Evolutionary conservation across 2,329 filamentous ascomycete species (phyloP), one percentile per base, ranked within the genome.

Genomic region (Hypoxylon sp.): DNA sequence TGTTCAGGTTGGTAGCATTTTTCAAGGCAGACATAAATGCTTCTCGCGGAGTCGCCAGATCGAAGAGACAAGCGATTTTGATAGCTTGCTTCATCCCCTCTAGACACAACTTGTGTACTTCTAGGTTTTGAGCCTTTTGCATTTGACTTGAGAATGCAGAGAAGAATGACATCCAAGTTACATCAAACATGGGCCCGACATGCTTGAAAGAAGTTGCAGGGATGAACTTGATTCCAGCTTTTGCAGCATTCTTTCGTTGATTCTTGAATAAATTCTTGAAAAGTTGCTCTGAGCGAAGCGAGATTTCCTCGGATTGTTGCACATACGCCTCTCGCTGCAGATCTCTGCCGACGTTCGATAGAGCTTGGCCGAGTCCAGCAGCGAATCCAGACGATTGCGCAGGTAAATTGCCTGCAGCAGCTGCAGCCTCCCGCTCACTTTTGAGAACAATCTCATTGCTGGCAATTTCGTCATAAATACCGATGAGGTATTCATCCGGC

Each of bases 111-210:
- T 91, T 93, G 79, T 98, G 94, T 14, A 96, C 93, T 72, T 98
- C 94, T 3, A 97, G 84, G 75, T 98, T 98, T 73, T 97, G 93
- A 0, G 93, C 92, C 76, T 97, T 94, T 74, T 98, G 96, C 78
- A 96, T 94, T 73, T 97, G 93, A 55, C 93, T 94, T 1, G 95
- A 98, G 25, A 99, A 86, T 0, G 94, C 94, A 4, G 95, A 98
- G 75, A 99, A 91, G 79, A 98, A 97, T 9, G 95, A 97, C 95
- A 98, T 99, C 96, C 96, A 99, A 0, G 94, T 97, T 23, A 97
- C 94, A 75, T 97, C 94, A 76, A 99, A 98, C 96, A 99, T 99
- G 0, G 96, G 94, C 0, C 96, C 96, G 53, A 98, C 92, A 78
- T 99, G 96, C 74, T 93, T 95, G 78, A 93, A 94, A 0, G 94